phyloP scores from a whole-genome alignment of 352 stramenopile species.

The Peronospora destructor region DNA sequence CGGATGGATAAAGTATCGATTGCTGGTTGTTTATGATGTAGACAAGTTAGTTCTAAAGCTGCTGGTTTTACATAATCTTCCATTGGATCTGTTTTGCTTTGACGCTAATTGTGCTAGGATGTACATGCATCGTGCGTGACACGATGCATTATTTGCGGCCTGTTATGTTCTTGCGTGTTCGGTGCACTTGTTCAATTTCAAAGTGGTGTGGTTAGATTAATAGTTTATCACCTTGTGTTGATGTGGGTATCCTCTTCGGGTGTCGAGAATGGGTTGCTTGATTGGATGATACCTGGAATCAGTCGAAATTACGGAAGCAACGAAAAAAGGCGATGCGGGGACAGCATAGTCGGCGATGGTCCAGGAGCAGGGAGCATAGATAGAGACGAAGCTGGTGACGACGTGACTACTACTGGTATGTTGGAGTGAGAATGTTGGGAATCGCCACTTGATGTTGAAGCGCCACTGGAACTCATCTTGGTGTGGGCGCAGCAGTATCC shows the following conservation, averaged over 20 bases:
- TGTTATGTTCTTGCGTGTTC: slow-evolving; percentile 2
- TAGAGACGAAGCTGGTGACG: slow-evolving; percentile 27
- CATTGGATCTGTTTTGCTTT: slow-evolving; percentile 30
- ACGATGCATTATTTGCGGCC: slow-evolving; percentile 18
- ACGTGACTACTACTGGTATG: slow-evolving; percentile 23
- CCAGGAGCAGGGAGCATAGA: slow-evolving; percentile 27
- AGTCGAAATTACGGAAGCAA: slow-evolving; percentile 36
- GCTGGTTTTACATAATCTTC: slow-evolving; percentile 37
- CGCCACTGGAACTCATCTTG: slow-evolving; percentile 37
- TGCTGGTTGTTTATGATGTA: background rate
- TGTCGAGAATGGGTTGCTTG: background rate
- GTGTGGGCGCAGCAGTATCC: slow-evolving; percentile 82
- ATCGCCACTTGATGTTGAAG: slow-evolving; percentile 6
- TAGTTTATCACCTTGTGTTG: slow-evolving; percentile 11
- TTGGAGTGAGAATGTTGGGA: slow-evolving; percentile 15
- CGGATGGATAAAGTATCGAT: background rate
- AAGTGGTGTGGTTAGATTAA: slow-evolving; percentile 5
- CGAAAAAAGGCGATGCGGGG: slow-evolving; percentile 55
- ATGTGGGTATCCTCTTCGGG: background rate
- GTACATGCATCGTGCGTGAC: slow-evolving; percentile 20
- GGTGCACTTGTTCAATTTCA: slow-evolving; percentile 4
- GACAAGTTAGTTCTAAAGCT: background rate
- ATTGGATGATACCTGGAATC: background rate
- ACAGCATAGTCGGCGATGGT: slow-evolving; percentile 52
- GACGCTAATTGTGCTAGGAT: slow-evolving; percentile 10